phyloP scores from a whole-genome alignment of 495 filamentous ascomycete species.

The Talaromyces borbonicus region DNA sequence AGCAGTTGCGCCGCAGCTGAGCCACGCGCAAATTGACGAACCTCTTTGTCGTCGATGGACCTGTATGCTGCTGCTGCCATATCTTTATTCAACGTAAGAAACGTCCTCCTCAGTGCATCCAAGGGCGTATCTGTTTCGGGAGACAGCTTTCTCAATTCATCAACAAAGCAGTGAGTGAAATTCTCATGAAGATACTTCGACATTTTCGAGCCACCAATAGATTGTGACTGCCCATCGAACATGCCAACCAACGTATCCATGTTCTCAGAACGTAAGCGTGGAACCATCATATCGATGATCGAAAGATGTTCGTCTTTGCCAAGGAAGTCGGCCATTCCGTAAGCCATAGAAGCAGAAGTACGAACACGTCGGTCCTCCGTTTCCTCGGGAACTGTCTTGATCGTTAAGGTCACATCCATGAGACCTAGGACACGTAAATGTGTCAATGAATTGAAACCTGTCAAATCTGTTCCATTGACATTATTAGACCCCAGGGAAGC shows the following conservation, averaged over 20 bases:
- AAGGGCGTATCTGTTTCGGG: conserved; percentile 54
- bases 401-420: conserved; percentile 96
- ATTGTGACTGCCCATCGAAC: conserved; percentile 85
- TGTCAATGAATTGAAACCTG: conserved; percentile 79
- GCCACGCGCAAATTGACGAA: conserved; percentile 54
- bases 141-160: conserved; percentile 61
- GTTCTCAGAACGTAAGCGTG: conserved; percentile 82
- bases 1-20: conserved; percentile 61
- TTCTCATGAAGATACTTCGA: conserved; percentile 95
- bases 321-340: conserved; percentile 97
- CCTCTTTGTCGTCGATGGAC: conserved; percentile 61
- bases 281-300: conserved; percentile 95
- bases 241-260: conserved; percentile 84
- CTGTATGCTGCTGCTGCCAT: conserved; percentile 80
- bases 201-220: conserved; percentile 82
- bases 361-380: conserved; percentile 91
- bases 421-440: conserved; percentile 84
- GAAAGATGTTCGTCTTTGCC: conserved; percentile 90
- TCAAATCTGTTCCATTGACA: conserved; percentile 61
- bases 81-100: conserved; percentile 86
- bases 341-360: conserved; percentile 89
- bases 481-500: conserved; percentile 33
- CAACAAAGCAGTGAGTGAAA: conserved; percentile 71
- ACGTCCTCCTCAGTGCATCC: conserved; percentile 79
- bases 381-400: conserved; percentile 86